Conservation (phyloP, 176 grass and related monocot species). For the Triticum timopheevii region DNA sequence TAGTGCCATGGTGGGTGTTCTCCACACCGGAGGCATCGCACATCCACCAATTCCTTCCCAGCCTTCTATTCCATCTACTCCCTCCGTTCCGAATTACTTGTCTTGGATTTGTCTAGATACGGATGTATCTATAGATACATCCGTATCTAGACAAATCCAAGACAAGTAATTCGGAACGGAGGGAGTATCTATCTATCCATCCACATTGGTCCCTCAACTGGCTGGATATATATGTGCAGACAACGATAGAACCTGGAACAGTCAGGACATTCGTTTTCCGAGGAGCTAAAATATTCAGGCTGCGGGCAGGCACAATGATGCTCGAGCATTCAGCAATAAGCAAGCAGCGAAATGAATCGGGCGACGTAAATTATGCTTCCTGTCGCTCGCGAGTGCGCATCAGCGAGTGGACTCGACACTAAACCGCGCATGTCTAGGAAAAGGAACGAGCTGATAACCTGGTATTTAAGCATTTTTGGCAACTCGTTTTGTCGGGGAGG, state of each 20-base stretch:
- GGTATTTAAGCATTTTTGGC: background rate
- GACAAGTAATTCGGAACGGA: too few species aligned
- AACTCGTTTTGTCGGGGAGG: conserved; percentile 24
- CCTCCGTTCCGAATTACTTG: too few species aligned
- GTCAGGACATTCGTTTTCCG: background rate
- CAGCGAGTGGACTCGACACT: conserved; percentile 14
- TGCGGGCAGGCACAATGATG: background rate
- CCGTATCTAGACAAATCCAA: too few species aligned
- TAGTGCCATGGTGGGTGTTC: conserved; percentile 36
- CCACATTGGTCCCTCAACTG: background rate
- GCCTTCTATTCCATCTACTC: conserved; percentile 3
- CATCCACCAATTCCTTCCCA: conserved; percentile 10
- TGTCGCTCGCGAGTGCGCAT: conserved; percentile 32
- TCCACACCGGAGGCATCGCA: conserved; percentile 34
- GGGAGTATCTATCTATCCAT: background rate
- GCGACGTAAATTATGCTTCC: conserved; percentile 29
- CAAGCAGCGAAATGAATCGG: background rate
- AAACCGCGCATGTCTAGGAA: conserved; percentile 17
- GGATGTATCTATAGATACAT: too few species aligned
- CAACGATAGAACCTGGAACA: background rate
- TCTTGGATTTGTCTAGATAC: too few species aligned
- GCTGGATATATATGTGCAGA: background rate
- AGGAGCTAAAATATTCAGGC: background rate
- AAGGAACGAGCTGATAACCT: background rate
- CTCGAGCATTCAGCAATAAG: background rate